Percentiles rank a stretch among this genome's conserved stretches.
Evolutionary conservation across 2,329 filamentous ascomycete species (phyloP).

Genomic region (Aureobasidium leucospermi): DNA sequence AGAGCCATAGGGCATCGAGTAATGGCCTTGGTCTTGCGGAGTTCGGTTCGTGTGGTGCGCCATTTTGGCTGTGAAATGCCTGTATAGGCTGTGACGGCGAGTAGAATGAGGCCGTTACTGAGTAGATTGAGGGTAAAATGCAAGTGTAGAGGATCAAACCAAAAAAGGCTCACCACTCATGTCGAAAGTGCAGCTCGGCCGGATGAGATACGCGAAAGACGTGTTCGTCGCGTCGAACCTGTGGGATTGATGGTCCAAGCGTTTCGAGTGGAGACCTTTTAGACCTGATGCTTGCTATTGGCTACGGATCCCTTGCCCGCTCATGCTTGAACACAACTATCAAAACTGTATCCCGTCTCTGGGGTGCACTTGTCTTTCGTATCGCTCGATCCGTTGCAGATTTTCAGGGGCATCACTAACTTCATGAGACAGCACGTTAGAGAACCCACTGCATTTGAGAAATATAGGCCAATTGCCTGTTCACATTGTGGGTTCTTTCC

Average conservation of each 20-base stretch:
- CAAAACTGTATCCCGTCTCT: background rate
- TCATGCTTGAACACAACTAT: background rate
- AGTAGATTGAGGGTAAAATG: background rate
- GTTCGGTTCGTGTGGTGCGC: constrained; percentile 5
- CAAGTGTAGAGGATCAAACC: background rate
- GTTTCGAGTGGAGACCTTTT: no score
- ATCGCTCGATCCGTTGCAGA: background rate
- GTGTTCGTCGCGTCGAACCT: background rate
- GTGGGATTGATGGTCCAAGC: no score
- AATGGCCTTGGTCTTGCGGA: background rate
- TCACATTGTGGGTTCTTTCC: background rate
- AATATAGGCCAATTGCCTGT: background rate
- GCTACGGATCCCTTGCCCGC: background rate
- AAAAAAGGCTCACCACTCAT: background rate
- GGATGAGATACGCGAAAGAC: background rate
- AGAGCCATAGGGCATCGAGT: constrained; percentile 13
- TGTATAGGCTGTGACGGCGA: background rate
- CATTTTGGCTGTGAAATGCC: background rate
- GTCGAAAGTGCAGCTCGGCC: background rate
- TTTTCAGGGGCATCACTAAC: constrained; percentile 1
- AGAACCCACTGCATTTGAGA: background rate
- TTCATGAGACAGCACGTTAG: background rate
- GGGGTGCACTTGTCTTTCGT: background rate
- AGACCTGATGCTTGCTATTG: background rate
- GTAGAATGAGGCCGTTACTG: background rate